Evolutionary conservation across 768 basidiomycete genomes (phyloP), one percentile per base, ranked within the genome.

Genomic region (Boletus patriciae): DNA sequence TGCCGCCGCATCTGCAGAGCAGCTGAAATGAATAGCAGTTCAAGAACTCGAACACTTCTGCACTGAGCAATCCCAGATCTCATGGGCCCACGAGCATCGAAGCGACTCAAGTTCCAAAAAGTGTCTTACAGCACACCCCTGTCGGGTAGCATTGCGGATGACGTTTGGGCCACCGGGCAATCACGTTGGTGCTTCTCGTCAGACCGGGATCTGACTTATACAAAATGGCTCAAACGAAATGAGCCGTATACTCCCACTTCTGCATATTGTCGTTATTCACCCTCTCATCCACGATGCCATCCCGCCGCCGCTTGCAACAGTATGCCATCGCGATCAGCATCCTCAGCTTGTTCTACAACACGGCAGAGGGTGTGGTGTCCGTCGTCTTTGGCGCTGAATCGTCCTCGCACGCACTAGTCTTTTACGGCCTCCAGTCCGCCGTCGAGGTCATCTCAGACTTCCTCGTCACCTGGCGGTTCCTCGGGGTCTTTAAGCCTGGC

Each of bases 371-470:
- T 10, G 72, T 68, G 1, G 46, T 80, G 16, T 80, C 79, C 8
- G 69, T 80, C 36, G 65, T 74, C 19, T 77, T 80, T 48, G 79
- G 80, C 1, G 69, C 73, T 50, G 78, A 79, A 33, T 75, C 78
- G 12, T 70, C 72, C 4, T 80, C 79, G 1, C 71, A 67, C 6
- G 73, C 80, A 8, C 73, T 80, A 40, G 66, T 80, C 27, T 80
- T 80, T 66, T 81, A 77, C 46, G 79, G 80, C 1, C 72, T 81
- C 16, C 80, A 80, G 42, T 80, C 79, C 0, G 77, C 62, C 4
- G 76, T 80, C 38, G 80, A 80, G 56, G 78, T 80, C 34, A 65
- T 76, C 48, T 80, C 79, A 19, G 72, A 78, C 4, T 29, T 66
- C 45, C 68, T 80, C 15, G 80, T 80, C 25, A 58, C 77, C 12